Evolutionary conservation across 345 rosid genomes (phyloP), one percentile per base, ranked within the genome.

Genomic region (Carallia brachiata): DNA sequence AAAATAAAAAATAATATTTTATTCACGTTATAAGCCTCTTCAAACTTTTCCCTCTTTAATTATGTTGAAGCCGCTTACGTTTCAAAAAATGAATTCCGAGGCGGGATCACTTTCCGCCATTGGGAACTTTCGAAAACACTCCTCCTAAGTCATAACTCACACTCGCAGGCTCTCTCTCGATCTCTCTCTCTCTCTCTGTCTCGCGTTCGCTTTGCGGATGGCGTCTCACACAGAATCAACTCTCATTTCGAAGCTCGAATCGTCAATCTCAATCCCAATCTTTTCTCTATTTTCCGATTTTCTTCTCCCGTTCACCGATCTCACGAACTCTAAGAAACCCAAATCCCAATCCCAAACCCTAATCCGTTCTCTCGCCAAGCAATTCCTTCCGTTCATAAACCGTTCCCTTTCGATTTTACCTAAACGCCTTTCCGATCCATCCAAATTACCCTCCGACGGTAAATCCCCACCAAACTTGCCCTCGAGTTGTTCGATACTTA

Each of bases 301-400:
- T 81, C 95, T 94, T 54, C 76, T 65, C 47, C 88, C 92, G 0
- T 81, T 91, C 78, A 16, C 79, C 36, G 65, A 75, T 56, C 79
- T 84, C 44, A 48, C 67, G 0, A 70, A 52, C 47, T 66, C 72
- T 52, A 69, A 78, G 17, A 77, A 68, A 36, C 6, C 71, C 31
- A 78, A 67, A 52, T 58, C 81, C 4, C 80, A 71, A 31, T 75
- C 67, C 61, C 84, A 70, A 64, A 15, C 86, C 48, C 57, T 61
- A 0, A 72, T 82, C 53, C 88, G 97, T 23, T 73, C 91, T 3
- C 87, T 95, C 48, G 91, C 94, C 30, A 92, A 95, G 73, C 86
- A 81, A 64, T 87, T 84, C 63, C 89, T 92, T 8, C 70, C 87
- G 15, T 92, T 95, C 73, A 84, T 92, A 80, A 92, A 89, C 72